These are phyloP conservation scores for Drechslera avenae DNA, from an alignment of 2,329 filamentous ascomycete species.

Conservation along the genomic window DNA sequence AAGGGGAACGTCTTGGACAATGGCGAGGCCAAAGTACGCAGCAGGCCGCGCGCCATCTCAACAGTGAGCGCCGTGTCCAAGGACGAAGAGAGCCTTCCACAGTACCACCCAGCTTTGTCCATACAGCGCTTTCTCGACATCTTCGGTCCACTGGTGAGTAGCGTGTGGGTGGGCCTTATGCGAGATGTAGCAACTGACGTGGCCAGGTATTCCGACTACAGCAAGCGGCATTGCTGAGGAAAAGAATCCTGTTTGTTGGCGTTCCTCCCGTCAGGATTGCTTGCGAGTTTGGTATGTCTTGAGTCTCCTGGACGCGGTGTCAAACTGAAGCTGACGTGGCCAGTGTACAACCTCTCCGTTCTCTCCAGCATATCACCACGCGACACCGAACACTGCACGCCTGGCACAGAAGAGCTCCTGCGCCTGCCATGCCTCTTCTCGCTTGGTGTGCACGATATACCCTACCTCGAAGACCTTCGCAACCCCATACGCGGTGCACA, in stretches of 20 bases:
- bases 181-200: too few species aligned
- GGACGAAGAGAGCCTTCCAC: slow-evolving; percentile 69
- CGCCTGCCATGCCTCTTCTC: slow-evolving; percentile 85
- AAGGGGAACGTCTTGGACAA: background rate
- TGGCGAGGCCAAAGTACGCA: slow-evolving; percentile 25
- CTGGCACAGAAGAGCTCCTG: slow-evolving; percentile 63
- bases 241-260: slow-evolving; percentile 84
- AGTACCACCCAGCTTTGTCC: slow-evolving; percentile 85
- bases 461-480: slow-evolving; percentile 69
- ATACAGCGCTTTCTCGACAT: slow-evolving; percentile 76
- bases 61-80: slow-evolving; percentile 64
- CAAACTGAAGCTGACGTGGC: slow-evolving; percentile 4
- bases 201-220: slow-evolving; percentile 77
- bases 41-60: slow-evolving; percentile 46
- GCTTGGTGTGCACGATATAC: slow-evolving; percentile 90
- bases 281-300: slow-evolving; percentile 82
- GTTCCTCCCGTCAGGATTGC: slow-evolving; percentile 82
- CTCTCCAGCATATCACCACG: slow-evolving; percentile 84
- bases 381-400: slow-evolving; percentile 70
- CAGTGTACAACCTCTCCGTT: slow-evolving; percentile 93
- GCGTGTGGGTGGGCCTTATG: too few species aligned
- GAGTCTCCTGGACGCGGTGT: background rate
- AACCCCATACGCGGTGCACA: slow-evolving; percentile 42
- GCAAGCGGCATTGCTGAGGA: slow-evolving; percentile 81
- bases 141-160: slow-evolving; percentile 75